phyloP scores from a whole-genome alignment of 2,329 filamentous ascomycete genomes.

The Colletotrichum gloeosporioides region DNA sequence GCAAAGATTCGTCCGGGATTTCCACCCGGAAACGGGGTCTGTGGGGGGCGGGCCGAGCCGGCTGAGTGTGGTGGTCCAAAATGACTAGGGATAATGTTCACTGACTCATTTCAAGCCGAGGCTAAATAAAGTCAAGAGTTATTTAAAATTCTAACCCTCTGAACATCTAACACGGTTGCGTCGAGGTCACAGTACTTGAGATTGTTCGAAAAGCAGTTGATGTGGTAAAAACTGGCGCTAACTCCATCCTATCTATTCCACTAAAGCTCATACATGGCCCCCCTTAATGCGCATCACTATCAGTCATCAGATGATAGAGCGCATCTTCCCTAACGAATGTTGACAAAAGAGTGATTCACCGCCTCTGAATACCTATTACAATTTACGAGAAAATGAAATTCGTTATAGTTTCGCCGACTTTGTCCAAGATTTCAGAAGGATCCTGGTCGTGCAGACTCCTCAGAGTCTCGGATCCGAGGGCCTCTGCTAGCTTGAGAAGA shows the following conservation, averaged over 20 bases:
- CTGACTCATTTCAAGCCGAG: not conserved
- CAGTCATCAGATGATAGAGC: not conserved
- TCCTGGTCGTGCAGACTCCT: not conserved
- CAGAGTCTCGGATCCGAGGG: not conserved
- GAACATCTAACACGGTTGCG: not conserved
- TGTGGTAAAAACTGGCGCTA: not conserved
- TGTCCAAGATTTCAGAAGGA: not conserved
- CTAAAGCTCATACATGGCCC: not conserved
- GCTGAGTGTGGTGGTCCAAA: not conserved
- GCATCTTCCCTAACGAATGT: no score
- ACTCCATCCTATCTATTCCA: not conserved
- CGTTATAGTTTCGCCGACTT: not conserved
- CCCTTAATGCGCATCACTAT: rapidly evolving
- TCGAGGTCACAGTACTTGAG: not conserved
- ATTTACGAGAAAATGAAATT: no score
- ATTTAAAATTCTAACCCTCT: not conserved
- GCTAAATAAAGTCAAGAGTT: not conserved
- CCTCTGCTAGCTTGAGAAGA: not conserved
- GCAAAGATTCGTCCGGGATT: not conserved
- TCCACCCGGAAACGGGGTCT: not conserved
- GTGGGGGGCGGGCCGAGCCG: not conserved
- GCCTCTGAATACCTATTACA: no score
- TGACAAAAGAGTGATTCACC: no score
- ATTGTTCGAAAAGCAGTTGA: not conserved
- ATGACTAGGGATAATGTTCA: not conserved